Base-by-base conservation (phyloP, 2,329 filamentous ascomycete species). In the Pseudocercospora cruenta region DNA sequence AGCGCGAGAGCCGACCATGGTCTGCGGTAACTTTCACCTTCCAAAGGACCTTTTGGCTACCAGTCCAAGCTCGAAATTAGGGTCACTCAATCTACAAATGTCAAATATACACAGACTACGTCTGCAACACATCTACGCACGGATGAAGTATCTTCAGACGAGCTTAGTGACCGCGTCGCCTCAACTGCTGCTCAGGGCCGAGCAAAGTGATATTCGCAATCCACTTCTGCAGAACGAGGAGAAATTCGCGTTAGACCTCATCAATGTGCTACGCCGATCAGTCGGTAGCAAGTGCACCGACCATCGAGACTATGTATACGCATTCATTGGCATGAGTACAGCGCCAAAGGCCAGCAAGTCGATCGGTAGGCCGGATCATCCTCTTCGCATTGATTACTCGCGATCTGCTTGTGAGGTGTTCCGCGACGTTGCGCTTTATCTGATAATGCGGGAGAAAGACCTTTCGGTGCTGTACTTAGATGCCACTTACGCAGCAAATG, bases 251-350 rank as follows among this genome's bases (percentile, higher is more conserved):
- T 19, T 58, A 10, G 54, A 58, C 16, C 21, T 58, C 10, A 31
- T 58, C 28, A 58, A 58, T 36, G 54, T 58, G 28, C 12, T 58
- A n/a, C 54, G 54, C 9, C 54, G 54, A 26, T 58, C 54, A 10
- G 54, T 58, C 4, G 54, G 54, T 14, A 58, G 54, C 28, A 33
- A 36, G 31, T 58, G 54, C 12, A 58, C 14, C 31, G 54, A 58
- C 28, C 54, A 26, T 4, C 28, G 54, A 58, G 54, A 58, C 31
- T 19, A 58, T n/a, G 22, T 58, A 14, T 58, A 36, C 21, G 24
- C 54, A n/a, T 26, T 39, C 21, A 21, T 58, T 39, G 54, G 54
- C 19, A 58, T 58, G 54, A 57, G 54, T 31, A 57, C 54, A 28
- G 54, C 54, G 54, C 47, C 47, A 10, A 51, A 51, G 22, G 47